Evolutionary conservation across 306 rosid genomes (phyloP), one percentile per base, ranked within the genome.

Genomic region (Pueraria montana): DNA sequence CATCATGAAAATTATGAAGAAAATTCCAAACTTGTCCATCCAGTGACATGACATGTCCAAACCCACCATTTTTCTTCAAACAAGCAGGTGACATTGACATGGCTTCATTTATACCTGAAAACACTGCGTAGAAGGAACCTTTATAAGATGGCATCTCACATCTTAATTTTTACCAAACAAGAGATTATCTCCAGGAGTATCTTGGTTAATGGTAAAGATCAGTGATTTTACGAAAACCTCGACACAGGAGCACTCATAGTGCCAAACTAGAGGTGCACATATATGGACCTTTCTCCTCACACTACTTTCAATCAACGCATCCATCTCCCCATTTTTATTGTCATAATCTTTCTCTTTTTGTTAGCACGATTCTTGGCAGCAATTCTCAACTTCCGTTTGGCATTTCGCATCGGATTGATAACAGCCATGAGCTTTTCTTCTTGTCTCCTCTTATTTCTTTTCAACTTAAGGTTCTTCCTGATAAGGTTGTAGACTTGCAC

Each of bases 401-500:
- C 96, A 65, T 92, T 90, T 55, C 91, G 91, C 93, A 83, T 80
- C 0, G 99, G 96, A 88, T 96, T 86, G 30, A 86, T 79, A 32
- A 92, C 99, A 27, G 99, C 99, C 98, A 96, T 87, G 50, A 87
- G 82, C 84, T 96, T 93, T 84, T 89, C 94, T 84, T 88, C 94
- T 32, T 84, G 91, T 78, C 88, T 96, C 89, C 94, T 93, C 91
- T 91, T 89, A 59, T 89, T 93, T 87, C 99, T 87, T 77, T 91
- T 96, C 24, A 79, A 79, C 80, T 85, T 86, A 26, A 92, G 89
- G 65, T 83, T 78, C 87, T 89, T 96, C 87, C 92, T 85, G 83
- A 90, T 90, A 74, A 79, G 91, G 56, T 83, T 88, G 84, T 89
- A 89, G 80, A 84, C 88, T 67, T 82, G 84, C 45, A 87, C 89